Evolutionary conservation across 2,329 filamentous ascomycete species (phyloP).

Genomic region (Penicillium occitanis): DNA sequence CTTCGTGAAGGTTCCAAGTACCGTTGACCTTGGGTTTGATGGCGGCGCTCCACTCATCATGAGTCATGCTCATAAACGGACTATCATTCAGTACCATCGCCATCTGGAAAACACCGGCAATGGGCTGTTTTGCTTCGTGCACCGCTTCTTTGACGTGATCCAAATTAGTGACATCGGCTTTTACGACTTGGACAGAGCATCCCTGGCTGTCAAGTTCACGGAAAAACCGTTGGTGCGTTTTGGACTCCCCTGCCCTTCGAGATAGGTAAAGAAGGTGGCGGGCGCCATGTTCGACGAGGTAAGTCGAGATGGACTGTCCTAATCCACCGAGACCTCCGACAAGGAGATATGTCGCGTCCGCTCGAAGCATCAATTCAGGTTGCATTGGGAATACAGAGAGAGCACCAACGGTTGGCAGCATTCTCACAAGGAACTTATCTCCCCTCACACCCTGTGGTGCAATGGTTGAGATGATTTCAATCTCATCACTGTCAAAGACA

Average conservation of each 20-base stretch:
- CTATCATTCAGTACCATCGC: background rate
- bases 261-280: conserved; percentile 54
- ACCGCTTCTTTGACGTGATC: background rate
- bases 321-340: conserved; percentile 58
- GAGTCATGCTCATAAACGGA: background rate
- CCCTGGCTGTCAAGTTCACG: background rate
- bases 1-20: background rate
- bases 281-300: conserved; percentile 52
- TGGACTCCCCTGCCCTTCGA: conserved; percentile 42
- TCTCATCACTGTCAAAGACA: background rate
- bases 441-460: background rate
- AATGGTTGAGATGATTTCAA: background rate
- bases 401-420: conserved; percentile 11
- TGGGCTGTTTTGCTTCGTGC: background rate
- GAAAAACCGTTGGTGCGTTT: conserved; percentile 19
- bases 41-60: background rate
- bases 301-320: conserved; percentile 52
- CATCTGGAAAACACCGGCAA: background rate
- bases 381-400: conserved; percentile 11
- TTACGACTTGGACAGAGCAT: background rate
- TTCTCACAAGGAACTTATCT: conserved; percentile 28
- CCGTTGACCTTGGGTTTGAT: background rate
- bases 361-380: background rate
- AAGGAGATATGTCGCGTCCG: conserved; percentile 53
- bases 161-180: background rate